A percentile compares a stretch with the other conserved stretches of the same genome.
phyloP scores from a whole-genome alignment of 2,329 filamentous ascomycete genomes.

The Pseudocercospora crystallina region DNA sequence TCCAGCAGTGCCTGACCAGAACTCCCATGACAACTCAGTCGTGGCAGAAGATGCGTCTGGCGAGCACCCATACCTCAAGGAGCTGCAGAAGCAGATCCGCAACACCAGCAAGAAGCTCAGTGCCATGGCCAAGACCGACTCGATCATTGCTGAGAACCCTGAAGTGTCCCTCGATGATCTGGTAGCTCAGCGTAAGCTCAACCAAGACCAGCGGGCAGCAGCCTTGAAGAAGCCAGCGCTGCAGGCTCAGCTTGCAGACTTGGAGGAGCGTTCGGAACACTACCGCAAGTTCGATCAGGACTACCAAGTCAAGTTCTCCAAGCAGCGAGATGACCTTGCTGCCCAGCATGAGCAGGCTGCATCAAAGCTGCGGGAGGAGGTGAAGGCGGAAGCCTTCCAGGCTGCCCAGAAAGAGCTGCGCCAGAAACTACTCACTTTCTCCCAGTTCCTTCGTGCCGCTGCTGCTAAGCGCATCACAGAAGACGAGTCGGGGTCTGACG shows the following conservation, averaged over 20 bases:
- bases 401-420: conserved; percentile 52
- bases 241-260: conserved; percentile 65
- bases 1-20: conserved; percentile 21
- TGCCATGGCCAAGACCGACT: conserved; percentile 71
- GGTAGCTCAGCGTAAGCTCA: conserved; percentile 70
- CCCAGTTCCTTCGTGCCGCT: conserved; percentile 77
- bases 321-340: conserved; percentile 58
- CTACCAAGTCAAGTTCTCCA: conserved; percentile 60
- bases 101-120: conserved; percentile 92
- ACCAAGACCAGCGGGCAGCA: conserved; percentile 75
- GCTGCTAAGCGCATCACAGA: conserved; percentile 71
- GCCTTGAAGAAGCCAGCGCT: conserved; percentile 74
- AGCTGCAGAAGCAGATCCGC: conserved; percentile 90
- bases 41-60: conserved; percentile 53
- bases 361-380: conserved; percentile 54
- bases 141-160: conserved; percentile 67
- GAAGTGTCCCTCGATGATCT: conserved; percentile 72
- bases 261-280: conserved; percentile 72
- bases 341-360: conserved; percentile 58
- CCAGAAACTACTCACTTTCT: conserved; percentile 67
- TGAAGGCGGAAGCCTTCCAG: conserved; percentile 55
- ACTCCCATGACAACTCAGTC: conserved; percentile 26
- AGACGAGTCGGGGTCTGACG: conserved; percentile 65
- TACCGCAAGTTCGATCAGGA: conserved; percentile 75
- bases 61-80: conserved; percentile 80